Percentiles rank a stretch among this genome's conserved stretches.
Evolutionary conservation across 2,329 filamentous ascomycete genomes (phyloP).

Genomic region (Ploettnerulaceae sp.): DNA sequence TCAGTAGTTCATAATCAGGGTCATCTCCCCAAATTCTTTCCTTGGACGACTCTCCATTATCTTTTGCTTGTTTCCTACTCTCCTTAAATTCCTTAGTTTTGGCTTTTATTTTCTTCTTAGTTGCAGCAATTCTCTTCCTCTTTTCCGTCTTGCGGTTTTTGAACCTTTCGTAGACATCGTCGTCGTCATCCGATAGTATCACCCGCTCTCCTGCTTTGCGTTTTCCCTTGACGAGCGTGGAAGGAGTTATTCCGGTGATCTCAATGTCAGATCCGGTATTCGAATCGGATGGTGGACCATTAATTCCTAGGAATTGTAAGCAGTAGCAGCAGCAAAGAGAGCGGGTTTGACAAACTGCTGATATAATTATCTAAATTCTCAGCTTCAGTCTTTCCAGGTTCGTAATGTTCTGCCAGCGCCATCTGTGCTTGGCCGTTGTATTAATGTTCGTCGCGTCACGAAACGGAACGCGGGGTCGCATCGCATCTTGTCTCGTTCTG

Average conservation of each 20-base stretch:
- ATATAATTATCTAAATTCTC: no score
- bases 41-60: conserved; percentile 24
- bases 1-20: conserved; percentile 28
- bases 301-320: conserved; percentile 18
- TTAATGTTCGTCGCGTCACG: neutral
- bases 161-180: conserved; percentile 57
- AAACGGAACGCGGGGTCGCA: neutral
- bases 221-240: conserved; percentile 21
- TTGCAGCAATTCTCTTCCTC: conserved; percentile 46
- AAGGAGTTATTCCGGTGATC: neutral
- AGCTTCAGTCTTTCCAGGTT: no score
- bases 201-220: conserved; percentile 36
- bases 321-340: neutral
- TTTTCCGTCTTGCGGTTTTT: conserved; percentile 54
- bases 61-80: conserved; percentile 23
- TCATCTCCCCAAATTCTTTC: conserved; percentile 29
- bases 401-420: neutral
- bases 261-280: conserved; percentile 24
- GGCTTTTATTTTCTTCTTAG: conserved; percentile 41
- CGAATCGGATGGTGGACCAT: conserved; percentile 15
- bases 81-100: conserved; percentile 39
- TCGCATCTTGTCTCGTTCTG: neutral
- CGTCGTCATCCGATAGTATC: conserved; percentile 52
- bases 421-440: neutral
- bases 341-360: conserved; percentile 18